Conservation (phyloP, 257 asterid genomes). For the Fraxinus excelsior region DNA sequence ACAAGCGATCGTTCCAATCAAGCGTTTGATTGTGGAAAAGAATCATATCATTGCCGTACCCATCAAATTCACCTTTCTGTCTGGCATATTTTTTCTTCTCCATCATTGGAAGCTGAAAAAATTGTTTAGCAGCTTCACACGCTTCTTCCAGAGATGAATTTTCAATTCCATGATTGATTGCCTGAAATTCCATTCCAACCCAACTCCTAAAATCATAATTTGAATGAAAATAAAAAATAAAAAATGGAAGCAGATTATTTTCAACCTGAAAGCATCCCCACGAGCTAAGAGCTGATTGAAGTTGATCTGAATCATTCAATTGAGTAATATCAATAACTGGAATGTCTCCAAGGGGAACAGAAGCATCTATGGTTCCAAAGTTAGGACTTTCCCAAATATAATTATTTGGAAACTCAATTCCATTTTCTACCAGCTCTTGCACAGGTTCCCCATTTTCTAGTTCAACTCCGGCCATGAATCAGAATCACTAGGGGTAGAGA, state of each 20-base stretch:
- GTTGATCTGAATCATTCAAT: constrained; percentile 34
- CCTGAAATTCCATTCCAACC: constrained; percentile 25
- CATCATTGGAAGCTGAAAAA: constrained; percentile 47
- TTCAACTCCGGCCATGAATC: not conserved
- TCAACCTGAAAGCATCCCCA: constrained; percentile 65
- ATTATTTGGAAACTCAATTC: constrained; percentile 46
- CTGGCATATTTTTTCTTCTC: constrained; percentile 57
- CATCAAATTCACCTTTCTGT: constrained; percentile 41
- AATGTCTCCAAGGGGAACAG: constrained; percentile 32
- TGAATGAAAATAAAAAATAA: not conserved
- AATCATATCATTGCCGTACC: constrained; percentile 63
- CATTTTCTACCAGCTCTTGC: constrained; percentile 45
- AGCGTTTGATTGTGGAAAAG: constrained; percentile 50
- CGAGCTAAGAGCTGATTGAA: constrained; percentile 52
- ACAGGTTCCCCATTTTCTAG: constrained; percentile 23
- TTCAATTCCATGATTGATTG: constrained; percentile 64
- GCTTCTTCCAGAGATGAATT: constrained; percentile 40
- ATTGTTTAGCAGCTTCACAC: constrained; percentile 32
- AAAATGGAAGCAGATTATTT: not conserved
- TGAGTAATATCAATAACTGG: constrained; percentile 47
- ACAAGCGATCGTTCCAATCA: constrained; percentile 71
- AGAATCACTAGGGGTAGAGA: not conserved
- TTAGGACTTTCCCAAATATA: constrained; percentile 35
- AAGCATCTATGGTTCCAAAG: constrained; percentile 32
- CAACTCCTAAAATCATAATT: too few species aligned